phyloP scores from a whole-genome alignment of 768 basidiomycete species.

The Pilatotrama ljubarskyi region DNA sequence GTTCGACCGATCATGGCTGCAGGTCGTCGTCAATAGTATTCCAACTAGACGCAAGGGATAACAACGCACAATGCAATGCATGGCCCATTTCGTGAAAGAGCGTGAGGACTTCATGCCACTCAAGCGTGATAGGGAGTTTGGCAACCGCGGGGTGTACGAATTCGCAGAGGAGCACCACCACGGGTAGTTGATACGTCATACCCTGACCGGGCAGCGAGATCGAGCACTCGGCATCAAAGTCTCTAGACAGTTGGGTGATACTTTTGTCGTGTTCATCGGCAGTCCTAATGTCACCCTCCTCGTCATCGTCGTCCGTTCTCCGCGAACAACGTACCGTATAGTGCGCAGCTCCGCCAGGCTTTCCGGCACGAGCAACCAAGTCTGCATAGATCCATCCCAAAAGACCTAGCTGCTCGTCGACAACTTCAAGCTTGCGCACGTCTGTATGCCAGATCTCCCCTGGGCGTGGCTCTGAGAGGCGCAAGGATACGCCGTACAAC shows the following conservation, averaged over 20 bases:
- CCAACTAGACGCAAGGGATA: no score
- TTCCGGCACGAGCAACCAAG: slow-evolving; percentile 80
- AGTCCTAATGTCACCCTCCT: slow-evolving; percentile 54
- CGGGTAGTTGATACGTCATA: slow-evolving; percentile 82
- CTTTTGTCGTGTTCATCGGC: slow-evolving; percentile 38
- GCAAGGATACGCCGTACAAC: slow-evolving; percentile 83
- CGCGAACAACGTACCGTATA: slow-evolving; percentile 97
- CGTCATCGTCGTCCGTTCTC: slow-evolving; percentile 89
- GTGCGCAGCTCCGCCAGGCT: slow-evolving; percentile 91
- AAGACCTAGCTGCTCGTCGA: slow-evolving; percentile 83
- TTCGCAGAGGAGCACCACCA: slow-evolving; percentile 90
- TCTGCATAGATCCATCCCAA: slow-evolving; percentile 97
- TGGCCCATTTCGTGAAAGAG: slow-evolving; percentile 99
- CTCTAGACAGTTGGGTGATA: slow-evolving; percentile 43
- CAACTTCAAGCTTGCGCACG: slow-evolving; percentile 89
- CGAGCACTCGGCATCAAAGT: slow-evolving; percentile 65
- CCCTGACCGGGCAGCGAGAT: slow-evolving; percentile 58
- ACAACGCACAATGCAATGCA: slow-evolving; percentile 91
- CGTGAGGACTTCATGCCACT: slow-evolving; percentile 93
- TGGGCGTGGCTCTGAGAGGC: slow-evolving; percentile 61
- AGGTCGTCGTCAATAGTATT: not conserved
- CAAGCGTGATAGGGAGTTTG: slow-evolving; percentile 72
- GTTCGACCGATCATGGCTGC: slow-evolving; percentile 97
- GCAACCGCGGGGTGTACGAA: slow-evolving; percentile 64
- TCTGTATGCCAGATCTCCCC: slow-evolving; percentile 91